These are phyloP conservation scores for Penicillium frequentans DNA, from an alignment of 2,329 filamentous ascomycete species.

Conservation along the genomic window DNA sequence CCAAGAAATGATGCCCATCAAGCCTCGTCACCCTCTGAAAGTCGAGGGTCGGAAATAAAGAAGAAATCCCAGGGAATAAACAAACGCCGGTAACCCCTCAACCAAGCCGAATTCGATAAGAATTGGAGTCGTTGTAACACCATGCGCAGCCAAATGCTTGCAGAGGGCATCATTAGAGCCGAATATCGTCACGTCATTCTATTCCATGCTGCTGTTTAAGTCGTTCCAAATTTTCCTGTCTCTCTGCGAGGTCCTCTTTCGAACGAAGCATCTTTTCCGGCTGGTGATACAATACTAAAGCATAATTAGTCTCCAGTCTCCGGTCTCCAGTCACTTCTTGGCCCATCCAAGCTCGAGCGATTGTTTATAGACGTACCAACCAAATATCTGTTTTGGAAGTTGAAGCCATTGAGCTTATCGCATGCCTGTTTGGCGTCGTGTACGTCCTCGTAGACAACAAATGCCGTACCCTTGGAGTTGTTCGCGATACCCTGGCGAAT, in stretches of 20 bases:
- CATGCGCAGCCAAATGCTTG: constrained; percentile 33
- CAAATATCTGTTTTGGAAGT: constrained; percentile 99
- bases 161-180: constrained; percentile 34
- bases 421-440: constrained; percentile 98
- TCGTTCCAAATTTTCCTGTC: constrained; percentile 96
- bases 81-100: constrained; percentile 43
- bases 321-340: not conserved
- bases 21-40: constrained; percentile 29
- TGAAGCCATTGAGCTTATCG: constrained; percentile 99
- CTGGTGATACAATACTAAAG: constrained; percentile 69
- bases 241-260: constrained; percentile 89
- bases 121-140: constrained; percentile 28
- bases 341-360: not conserved
- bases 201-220: constrained; percentile 98
- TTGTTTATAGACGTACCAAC: constrained; percentile 70
- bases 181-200: constrained; percentile 66
- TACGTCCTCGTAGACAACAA: constrained; percentile 99
- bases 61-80: constrained; percentile 35
- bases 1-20: constrained; percentile 12
- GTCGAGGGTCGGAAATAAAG: constrained; percentile 29
- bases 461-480: constrained; percentile 97
- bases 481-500: constrained; percentile 96
- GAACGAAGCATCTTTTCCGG: constrained; percentile 78
- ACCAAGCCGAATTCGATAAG: constrained; percentile 34
- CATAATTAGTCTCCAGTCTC: not conserved